Conservation (phyloP, 2,329 filamentous ascomycete species). For the Sarocladium brachiariae region DNA sequence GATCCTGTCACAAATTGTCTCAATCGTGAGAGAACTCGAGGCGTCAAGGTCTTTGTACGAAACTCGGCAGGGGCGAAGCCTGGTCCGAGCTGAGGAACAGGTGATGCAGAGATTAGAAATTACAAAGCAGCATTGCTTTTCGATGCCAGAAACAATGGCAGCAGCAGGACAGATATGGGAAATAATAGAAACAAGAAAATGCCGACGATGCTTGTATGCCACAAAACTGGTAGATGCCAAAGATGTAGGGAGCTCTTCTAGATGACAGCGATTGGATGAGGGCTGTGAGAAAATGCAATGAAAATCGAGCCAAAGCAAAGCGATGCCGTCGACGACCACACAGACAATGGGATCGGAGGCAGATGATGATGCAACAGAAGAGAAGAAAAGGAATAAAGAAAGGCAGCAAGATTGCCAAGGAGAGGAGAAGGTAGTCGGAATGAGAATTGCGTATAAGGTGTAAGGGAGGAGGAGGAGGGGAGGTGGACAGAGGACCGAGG, state of each 20-base stretch:
- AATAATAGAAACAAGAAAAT: conserved; percentile 7
- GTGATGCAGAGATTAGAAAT: conserved; percentile 24
- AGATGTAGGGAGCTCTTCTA: not conserved
- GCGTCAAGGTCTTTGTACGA: conserved; percentile 8
- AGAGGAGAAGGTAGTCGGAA: conserved; percentile 9
- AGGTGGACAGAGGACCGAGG: not conserved
- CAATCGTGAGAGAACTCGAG: conserved; percentile 12
- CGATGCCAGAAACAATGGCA: conserved; percentile 13
- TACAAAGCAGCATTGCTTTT: conserved; percentile 20
- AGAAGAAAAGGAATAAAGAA: conserved; percentile 10
- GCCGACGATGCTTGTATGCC: conserved; percentile 9
- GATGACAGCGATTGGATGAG: conserved; percentile 6
- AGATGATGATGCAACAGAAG: not conserved
- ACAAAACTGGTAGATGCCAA: conserved; percentile 6
- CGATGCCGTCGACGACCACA: not conserved
- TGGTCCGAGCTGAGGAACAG: conserved; percentile 12
- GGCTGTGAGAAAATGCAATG: conserved; percentile 2
- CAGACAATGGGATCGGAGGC: not conserved
- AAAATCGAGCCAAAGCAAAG: not conserved
- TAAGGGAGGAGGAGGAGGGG: conserved; percentile 13
- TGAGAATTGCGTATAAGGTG: conserved; percentile 12
- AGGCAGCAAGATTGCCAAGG: too few relatives aligned
- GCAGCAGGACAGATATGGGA: conserved; percentile 11
- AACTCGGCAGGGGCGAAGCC: conserved; percentile 6
- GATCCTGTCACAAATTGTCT: conserved; percentile 18